A percentile compares a stretch with the other conserved stretches of the same genome.
These are phyloP conservation scores for Prunus campanulata DNA, from an alignment of 306 rosid species.

Conservation along the genomic window DNA sequence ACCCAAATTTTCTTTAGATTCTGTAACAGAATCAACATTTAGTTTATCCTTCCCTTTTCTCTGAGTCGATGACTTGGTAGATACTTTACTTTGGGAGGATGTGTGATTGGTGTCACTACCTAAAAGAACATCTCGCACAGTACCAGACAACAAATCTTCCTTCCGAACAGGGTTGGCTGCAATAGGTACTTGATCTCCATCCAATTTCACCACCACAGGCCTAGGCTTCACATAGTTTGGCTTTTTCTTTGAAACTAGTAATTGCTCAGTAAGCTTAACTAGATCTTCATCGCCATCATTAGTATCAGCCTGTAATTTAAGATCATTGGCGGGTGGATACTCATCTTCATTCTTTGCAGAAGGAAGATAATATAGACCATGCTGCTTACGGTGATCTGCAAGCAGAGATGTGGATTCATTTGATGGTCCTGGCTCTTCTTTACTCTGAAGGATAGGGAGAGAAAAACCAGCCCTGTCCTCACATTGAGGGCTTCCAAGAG, in stretches of 20 bases:
- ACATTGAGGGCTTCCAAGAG: slow-evolving; percentile 39
- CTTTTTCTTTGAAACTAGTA: slow-evolving; percentile 66
- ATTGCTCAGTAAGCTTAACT: slow-evolving; percentile 68
- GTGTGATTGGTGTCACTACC: slow-evolving; percentile 44
- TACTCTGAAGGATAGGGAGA: slow-evolving; percentile 33
- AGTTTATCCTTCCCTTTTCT: slow-evolving; percentile 68
- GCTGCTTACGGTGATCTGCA: slow-evolving; percentile 79
- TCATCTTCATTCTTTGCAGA: slow-evolving; percentile 64
- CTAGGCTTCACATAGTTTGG: slow-evolving; percentile 70
- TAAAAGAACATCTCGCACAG: slow-evolving; percentile 61
- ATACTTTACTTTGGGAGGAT: slow-evolving; percentile 36
- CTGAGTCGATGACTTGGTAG: slow-evolving; percentile 48
- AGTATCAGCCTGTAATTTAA: slow-evolving; percentile 31
- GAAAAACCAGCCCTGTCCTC: slow-evolving; percentile 35
- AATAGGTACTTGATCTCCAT: slow-evolving; percentile 57
- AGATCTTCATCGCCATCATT: slow-evolving; percentile 60
- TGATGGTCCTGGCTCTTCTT: slow-evolving; percentile 47
- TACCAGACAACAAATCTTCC: slow-evolving; percentile 68
- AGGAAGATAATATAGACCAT: slow-evolving; percentile 84
- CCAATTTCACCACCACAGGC: slow-evolving; percentile 88
- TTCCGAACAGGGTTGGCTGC: slow-evolving; percentile 43
- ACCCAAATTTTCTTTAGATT: slow-evolving; percentile 54
- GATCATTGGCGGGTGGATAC: slow-evolving; percentile 87
- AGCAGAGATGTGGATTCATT: slow-evolving; percentile 76
- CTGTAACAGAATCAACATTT: slow-evolving; percentile 32